Conservation (phyloP, 2,329 filamentous ascomycete genomes). For the Epichloe sp. region DNA sequence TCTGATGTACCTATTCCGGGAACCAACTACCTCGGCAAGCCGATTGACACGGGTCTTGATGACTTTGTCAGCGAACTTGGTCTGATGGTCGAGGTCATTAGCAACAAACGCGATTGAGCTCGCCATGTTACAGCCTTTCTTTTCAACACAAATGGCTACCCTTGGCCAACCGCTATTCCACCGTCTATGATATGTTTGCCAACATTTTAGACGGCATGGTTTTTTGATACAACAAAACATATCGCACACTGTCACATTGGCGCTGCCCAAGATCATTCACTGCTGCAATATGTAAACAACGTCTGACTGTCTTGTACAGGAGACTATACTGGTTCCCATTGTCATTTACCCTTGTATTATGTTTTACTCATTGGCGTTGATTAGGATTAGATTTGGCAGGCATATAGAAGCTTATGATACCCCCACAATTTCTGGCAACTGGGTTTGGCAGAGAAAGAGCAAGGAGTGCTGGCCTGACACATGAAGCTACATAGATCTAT, state of each 20-base stretch:
- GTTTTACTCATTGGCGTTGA: neutral
- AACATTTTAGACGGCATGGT: neutral
- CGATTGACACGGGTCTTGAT: slow-evolving; percentile 25
- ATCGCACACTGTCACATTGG: neutral
- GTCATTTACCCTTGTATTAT: neutral
- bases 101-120: slow-evolving; percentile 16
- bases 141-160: neutral
- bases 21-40: slow-evolving; percentile 19
- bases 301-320: too few relatives aligned
- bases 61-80: slow-evolving; percentile 33
- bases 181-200: neutral
- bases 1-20: slow-evolving; percentile 10
- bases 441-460: neutral
- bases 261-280: neutral
- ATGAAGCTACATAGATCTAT: too few relatives aligned
- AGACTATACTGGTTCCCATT: neutral
- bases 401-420: slow-evolving; percentile 4
- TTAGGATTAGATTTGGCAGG: neutral
- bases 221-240: neutral
- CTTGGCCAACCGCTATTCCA: neutral
- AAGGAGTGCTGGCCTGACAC: neutral
- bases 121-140: neutral
- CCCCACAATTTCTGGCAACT: neutral
- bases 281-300: neutral
- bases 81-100: slow-evolving; percentile 38